Evolutionary conservation across 805 yeast species (phyloP).

Genomic region (Saccharomycopsis oosterbeekiorum): DNA sequence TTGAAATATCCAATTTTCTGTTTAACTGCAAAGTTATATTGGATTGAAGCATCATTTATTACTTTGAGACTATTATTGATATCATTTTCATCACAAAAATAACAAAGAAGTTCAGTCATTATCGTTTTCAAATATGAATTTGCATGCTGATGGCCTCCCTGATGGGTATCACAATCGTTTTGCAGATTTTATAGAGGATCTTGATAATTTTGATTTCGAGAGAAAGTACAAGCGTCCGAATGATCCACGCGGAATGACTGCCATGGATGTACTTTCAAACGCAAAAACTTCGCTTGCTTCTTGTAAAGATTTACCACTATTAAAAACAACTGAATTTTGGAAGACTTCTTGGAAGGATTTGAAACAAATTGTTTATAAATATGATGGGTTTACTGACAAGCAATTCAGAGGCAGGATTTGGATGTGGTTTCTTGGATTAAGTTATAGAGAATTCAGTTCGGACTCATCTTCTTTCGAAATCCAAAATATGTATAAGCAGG

Average conservation of each 20-base stretch:
- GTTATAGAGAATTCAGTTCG: not conserved
- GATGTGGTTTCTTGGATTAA: conserved; percentile 35
- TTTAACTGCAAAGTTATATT: too few relatives aligned
- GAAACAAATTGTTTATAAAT: not conserved
- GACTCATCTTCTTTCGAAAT: not conserved
- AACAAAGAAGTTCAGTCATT: too few relatives aligned
- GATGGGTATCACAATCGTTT: not conserved
- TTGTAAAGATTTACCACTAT: not conserved
- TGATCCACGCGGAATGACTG: not conserved
- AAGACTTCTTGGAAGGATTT: not conserved
- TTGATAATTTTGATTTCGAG: not conserved
- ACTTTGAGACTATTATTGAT: too few relatives aligned
- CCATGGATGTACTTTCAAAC: not conserved
- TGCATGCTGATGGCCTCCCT: not conserved
- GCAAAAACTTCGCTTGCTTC: not conserved
- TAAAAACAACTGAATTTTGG: not conserved
- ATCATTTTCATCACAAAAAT: too few relatives aligned
- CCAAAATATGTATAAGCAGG: not conserved
- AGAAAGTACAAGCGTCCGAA: not conserved
- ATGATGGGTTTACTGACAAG: not conserved
- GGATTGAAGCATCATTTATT: too few relatives aligned
- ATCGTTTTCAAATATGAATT: not conserved
- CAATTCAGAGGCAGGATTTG: conserved; percentile 36
- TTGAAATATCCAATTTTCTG: too few relatives aligned
- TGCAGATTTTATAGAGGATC: not conserved